These are phyloP conservation scores for Claviceps fusiformis DNA, from an alignment of 2,329 filamentous ascomycete species.

Conservation along the genomic window DNA sequence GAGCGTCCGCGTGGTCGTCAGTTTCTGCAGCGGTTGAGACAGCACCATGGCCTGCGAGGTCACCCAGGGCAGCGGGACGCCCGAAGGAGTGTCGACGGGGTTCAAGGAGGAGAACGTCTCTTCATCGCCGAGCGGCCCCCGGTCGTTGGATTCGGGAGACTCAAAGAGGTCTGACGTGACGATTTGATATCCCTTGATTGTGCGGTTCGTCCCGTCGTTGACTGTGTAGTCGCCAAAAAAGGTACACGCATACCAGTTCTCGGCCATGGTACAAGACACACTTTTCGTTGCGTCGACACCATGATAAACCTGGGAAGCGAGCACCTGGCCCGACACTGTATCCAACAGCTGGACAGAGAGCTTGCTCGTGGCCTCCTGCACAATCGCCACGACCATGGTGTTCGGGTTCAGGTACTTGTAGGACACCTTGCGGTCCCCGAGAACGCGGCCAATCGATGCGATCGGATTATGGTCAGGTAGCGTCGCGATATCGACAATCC, in stretches of 20 bases:
- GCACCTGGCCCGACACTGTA: slow-evolving; percentile 67
- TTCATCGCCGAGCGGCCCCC: slow-evolving; percentile 58
- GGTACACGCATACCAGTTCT: slow-evolving; percentile 92
- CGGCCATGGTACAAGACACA: slow-evolving; percentile 66
- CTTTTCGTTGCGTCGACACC: slow-evolving; percentile 62
- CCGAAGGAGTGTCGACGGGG: slow-evolving; percentile 43
- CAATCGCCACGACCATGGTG: slow-evolving; percentile 59
- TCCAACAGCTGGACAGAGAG: slow-evolving; percentile 73
- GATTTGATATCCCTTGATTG: slow-evolving; percentile 72
- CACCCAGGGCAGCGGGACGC: slow-evolving; percentile 54
- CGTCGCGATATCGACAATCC: slow-evolving; percentile 53
- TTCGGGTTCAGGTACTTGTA: slow-evolving; percentile 97
- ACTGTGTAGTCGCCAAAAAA: slow-evolving; percentile 52
- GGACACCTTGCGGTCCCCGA: slow-evolving; percentile 81
- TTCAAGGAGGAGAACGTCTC: slow-evolving; percentile 67
- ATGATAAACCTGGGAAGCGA: slow-evolving; percentile 56
- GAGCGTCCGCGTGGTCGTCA: slow-evolving; percentile 76
- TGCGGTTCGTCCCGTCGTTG: slow-evolving; percentile 36
- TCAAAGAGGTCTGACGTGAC: slow-evolving; percentile 84
- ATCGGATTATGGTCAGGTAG: slow-evolving; percentile 70
- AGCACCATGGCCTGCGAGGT: slow-evolving; percentile 72
- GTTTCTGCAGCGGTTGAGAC: slow-evolving; percentile 60
- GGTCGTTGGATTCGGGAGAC: slow-evolving; percentile 68
- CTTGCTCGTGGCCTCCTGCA: slow-evolving; percentile 41
- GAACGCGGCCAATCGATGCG: slow-evolving; percentile 86